Evolutionary conservation across 805 yeast genomes (phyloP).

Genomic region (Candida ulmi): DNA sequence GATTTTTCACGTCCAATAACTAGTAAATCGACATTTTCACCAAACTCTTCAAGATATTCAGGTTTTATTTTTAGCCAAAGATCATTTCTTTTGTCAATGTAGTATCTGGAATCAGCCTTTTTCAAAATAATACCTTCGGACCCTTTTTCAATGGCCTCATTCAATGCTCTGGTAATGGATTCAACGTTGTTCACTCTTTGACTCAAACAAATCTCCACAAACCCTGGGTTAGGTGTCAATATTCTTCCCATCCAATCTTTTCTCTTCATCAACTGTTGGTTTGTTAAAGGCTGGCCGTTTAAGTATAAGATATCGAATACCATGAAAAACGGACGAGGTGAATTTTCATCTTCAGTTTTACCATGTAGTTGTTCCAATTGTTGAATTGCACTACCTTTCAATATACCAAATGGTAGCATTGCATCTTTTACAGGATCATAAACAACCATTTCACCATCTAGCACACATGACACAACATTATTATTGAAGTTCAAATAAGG

Average conservation of each 20-base stretch:
- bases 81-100: conserved; percentile 52
- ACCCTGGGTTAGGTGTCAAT: conserved; percentile 31
- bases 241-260: conserved; percentile 44
- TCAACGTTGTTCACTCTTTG: conserved; percentile 35
- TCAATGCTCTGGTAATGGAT: conserved; percentile 53
- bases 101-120: conserved; percentile 51
- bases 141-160: conserved; percentile 50
- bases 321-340: conserved; percentile 49
- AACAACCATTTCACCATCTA: conserved; percentile 95
- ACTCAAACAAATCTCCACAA: conserved; percentile 44
- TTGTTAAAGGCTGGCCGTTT: conserved; percentile 60
- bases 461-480: conserved; percentile 30
- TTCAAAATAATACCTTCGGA: conserved; percentile 85
- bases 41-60: conserved; percentile 79
- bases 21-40: conserved; percentile 76
- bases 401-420: conserved; percentile 74
- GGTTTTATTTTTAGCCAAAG: conserved; percentile 92
- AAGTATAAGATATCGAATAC: conserved; percentile 70
- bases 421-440: conserved; percentile 56
- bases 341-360: conserved; percentile 25
- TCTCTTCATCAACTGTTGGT: conserved; percentile 48
- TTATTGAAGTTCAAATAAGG: conserved; percentile 37
- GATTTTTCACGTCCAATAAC: conserved; percentile 78
- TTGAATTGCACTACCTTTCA: conserved; percentile 64
- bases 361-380: conserved; percentile 39